phyloP scores from a whole-genome alignment of 768 basidiomycete genomes.

The Gloeostereum incarnatum region DNA sequence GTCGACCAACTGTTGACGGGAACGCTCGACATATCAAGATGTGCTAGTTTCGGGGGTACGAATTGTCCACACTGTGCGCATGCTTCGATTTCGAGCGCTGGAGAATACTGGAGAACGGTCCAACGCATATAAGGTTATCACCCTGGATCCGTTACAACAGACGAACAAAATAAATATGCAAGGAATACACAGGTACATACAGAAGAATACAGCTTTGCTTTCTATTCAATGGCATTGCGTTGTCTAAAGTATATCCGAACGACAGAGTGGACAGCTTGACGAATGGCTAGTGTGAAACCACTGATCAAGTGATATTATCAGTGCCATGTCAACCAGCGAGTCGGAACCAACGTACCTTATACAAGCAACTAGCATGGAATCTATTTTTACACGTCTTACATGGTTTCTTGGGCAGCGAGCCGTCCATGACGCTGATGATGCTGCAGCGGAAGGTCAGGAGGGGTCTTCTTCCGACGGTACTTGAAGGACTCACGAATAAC shows the following conservation, averaged over 20 bases:
- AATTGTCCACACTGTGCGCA: too few species aligned
- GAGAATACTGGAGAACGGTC: too few species aligned
- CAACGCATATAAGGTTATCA: too few species aligned
- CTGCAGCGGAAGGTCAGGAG: constrained; percentile 27
- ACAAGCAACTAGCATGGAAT: constrained; percentile 88
- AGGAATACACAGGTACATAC: too few species aligned
- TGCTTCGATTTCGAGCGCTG: too few species aligned
- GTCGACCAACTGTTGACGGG: too few species aligned
- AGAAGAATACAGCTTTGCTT: too few species aligned
- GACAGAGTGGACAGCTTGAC: constrained; percentile 85
- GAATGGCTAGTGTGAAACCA: constrained; percentile 90
- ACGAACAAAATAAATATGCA: too few species aligned
- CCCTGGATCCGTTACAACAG: too few species aligned
- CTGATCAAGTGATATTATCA: constrained; percentile 24
- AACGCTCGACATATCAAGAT: too few species aligned
- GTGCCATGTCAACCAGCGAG: background rate
- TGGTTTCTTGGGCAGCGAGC: constrained; percentile 78
- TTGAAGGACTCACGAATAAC: constrained; percentile 63
- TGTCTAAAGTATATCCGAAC: constrained; percentile 66
- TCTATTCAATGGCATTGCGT: too few species aligned
- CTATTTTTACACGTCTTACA: constrained; percentile 93
- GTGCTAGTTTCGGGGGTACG: too few species aligned
- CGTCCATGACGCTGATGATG: constrained; percentile 87
- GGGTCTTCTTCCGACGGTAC: background rate
- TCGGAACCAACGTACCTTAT: constrained; percentile 47